These are phyloP conservation scores for Calocybe gangraenosa DNA, from an alignment of 768 basidiomycete species.

Conservation along the genomic window DNA sequence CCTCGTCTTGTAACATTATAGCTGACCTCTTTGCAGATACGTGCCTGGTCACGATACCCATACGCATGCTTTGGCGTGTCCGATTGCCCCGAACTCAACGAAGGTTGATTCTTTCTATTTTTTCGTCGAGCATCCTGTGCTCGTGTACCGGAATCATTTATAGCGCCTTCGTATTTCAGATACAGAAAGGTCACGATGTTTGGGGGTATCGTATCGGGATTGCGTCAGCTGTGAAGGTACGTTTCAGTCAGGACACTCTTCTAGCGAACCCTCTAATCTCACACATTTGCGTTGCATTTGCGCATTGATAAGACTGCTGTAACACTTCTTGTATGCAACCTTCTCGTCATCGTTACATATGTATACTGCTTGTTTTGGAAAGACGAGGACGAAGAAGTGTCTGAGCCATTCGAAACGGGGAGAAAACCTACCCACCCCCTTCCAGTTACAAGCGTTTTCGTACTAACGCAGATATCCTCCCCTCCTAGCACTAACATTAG, in stretches of 20 bases:
- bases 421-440: constrained; percentile 8
- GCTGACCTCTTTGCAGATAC: constrained; percentile 23
- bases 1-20: too few species aligned
- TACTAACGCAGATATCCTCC: too few species aligned
- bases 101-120: constrained; percentile 20
- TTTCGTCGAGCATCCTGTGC: constrained; percentile 21
- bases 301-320: constrained; percentile 2
- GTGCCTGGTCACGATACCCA: constrained; percentile 20
- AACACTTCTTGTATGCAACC: constrained; percentile 19
- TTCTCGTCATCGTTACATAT: constrained; percentile 18
- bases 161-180: constrained; percentile 15
- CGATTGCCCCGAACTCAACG: constrained; percentile 17
- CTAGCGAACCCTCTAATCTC: neutral
- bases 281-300: neutral
- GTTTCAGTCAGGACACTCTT: too few species aligned
- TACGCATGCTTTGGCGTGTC: constrained; percentile 21
- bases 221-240: constrained; percentile 18
- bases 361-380: constrained; percentile 11
- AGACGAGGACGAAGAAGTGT: constrained; percentile 7
- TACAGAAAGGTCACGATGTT: neutral
- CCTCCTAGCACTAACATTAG: too few species aligned
- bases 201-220: constrained; percentile 7
- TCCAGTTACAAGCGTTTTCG: too few species aligned
- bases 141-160: constrained; percentile 17
- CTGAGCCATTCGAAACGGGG: constrained; percentile 12